Conservation (phyloP, 31 red algal genomes). For the Endocladia muricata region DNA sequence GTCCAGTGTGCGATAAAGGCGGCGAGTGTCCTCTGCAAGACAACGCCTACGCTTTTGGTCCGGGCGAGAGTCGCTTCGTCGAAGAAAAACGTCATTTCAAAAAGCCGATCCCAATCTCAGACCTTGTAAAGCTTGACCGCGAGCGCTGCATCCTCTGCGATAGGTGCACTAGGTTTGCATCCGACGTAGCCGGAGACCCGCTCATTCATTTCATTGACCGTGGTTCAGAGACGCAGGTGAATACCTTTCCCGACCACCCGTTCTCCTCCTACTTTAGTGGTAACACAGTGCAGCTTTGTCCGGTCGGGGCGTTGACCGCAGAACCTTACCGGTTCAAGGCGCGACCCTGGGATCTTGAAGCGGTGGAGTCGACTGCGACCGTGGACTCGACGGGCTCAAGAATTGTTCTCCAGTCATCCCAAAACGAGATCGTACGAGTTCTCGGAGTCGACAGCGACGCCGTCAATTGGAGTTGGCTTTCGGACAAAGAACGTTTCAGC, state of each 20-base stretch:
- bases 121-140: constrained; percentile 97
- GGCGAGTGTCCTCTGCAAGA: constrained; percentile 99
- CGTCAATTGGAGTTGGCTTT: no score
- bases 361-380: no score
- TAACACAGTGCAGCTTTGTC: constrained; percentile 99
- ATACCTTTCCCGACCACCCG: constrained; percentile 92
- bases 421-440: no score
- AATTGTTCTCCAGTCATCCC: no score
- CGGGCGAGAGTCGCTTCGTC: constrained; percentile 90
- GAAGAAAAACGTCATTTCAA: constrained; percentile 93
- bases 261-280: constrained; percentile 86
- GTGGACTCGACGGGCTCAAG: no score
- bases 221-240: constrained; percentile 90
- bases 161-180: constrained; percentile 94
- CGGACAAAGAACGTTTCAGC: no score
- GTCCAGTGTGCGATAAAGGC: constrained; percentile 99
- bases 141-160: constrained; percentile 99
- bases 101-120: constrained; percentile 88
- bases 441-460: no score
- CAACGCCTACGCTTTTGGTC: constrained; percentile 96
- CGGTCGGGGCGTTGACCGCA: constrained; percentile 93
- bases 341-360: no score
- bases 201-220: constrained; percentile 88
- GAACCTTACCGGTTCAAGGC: constrained; percentile 70
- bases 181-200: constrained; percentile 93